A percentile compares a stretch with the other conserved stretches of the same genome.
Evolutionary conservation across 371 early-diverging fungal species (phyloP).

Genomic region (Circinella minor): DNA sequence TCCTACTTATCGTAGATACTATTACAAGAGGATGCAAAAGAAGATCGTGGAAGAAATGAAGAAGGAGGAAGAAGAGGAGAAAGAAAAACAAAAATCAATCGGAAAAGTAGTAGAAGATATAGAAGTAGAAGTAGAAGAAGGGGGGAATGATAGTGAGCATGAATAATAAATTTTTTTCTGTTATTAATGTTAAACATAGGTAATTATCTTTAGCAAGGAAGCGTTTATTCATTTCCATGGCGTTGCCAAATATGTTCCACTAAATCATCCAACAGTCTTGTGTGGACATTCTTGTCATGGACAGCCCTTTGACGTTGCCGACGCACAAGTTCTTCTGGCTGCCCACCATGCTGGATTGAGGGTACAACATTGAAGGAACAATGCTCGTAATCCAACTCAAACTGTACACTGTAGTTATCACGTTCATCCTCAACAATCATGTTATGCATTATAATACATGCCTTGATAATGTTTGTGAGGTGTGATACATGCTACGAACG

Average conservation of each 20-base stretch:
- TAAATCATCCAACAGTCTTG: not conserved
- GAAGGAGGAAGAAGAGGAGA: not conserved
- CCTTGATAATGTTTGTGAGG: slow-evolving; percentile 1
- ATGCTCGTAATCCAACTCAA: not conserved
- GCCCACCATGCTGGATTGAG: not conserved
- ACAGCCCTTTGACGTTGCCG: not conserved
- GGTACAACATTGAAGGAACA: not conserved
- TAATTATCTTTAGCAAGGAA: too few relatives aligned
- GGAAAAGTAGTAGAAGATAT: too few relatives aligned
- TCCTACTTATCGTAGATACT: not conserved
- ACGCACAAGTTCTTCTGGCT: not conserved
- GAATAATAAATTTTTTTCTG: not conserved
- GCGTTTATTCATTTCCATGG: not conserved
- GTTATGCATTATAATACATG: slow-evolving; percentile 4
- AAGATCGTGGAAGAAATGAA: not conserved
- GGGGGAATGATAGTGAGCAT: not conserved
- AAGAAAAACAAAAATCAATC: not conserved
- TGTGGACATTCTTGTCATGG: not conserved
- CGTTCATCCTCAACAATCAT: slow-evolving; percentile 5
- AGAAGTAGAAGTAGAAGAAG: not conserved
- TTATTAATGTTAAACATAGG: not conserved
- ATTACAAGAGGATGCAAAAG: not conserved
- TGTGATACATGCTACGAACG: not conserved
- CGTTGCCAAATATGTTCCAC: not conserved
- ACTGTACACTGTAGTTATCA: too few relatives aligned